These are phyloP conservation scores for Rhizopogon roseolus DNA, from an alignment of 768 basidiomycete species.

Conservation along the genomic window DNA sequence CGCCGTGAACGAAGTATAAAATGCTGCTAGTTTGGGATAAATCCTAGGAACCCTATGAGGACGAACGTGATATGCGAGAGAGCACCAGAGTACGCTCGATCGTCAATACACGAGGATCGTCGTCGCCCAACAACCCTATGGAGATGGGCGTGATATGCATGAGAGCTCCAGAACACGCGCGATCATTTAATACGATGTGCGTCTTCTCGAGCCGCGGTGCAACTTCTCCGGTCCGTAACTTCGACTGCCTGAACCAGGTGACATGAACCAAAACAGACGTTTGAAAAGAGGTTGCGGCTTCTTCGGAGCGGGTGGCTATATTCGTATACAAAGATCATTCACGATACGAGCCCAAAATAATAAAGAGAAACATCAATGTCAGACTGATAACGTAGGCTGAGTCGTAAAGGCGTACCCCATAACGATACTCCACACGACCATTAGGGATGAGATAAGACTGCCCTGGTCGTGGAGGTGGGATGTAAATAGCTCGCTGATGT, in stretches of 20 bases:
- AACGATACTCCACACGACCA: slow-evolving; percentile 20
- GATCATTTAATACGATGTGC: slow-evolving; percentile 16
- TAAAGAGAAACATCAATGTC: slow-evolving; percentile 11
- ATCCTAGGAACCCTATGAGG: neutral
- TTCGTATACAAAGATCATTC: slow-evolving; percentile 3
- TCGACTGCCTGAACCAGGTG: slow-evolving; percentile 19
- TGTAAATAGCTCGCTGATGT: slow-evolving; percentile 10
- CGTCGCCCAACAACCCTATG: neutral
- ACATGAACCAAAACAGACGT: slow-evolving; percentile 24
- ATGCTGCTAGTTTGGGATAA: neutral
- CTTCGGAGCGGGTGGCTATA: slow-evolving; percentile 24
- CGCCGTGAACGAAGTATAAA: neutral
- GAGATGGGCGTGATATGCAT: neutral
- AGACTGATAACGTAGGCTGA: slow-evolving; percentile 8
- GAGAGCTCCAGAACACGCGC: neutral
- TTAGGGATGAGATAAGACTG: slow-evolving; percentile 17
- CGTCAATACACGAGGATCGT: neutral
- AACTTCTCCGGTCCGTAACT: slow-evolving; percentile 16
- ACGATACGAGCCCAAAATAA: slow-evolving; percentile 5
- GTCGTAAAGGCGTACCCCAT: slow-evolving; percentile 18
- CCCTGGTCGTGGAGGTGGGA: slow-evolving; percentile 22
- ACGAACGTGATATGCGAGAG: neutral
- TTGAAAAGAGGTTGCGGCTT: slow-evolving; percentile 28
- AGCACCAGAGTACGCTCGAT: neutral
- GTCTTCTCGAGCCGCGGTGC: slow-evolving; percentile 9